Conservation (phyloP, 768 basidiomycete species). For the Hericium coralloides region DNA sequence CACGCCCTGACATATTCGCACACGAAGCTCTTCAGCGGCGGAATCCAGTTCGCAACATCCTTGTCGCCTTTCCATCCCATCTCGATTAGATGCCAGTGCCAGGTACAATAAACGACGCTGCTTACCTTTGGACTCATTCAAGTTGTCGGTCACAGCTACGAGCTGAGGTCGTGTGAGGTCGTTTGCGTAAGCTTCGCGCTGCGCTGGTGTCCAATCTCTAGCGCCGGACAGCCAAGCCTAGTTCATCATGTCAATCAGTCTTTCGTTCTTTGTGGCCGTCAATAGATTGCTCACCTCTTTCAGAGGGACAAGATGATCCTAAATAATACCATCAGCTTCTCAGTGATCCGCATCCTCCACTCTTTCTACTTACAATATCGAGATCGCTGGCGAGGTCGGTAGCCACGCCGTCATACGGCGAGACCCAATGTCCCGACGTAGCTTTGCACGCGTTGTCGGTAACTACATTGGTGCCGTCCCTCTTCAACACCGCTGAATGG, state of each 20-base stretch:
- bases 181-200: slow-evolving; percentile 45
- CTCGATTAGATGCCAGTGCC: background rate
- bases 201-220: slow-evolving; percentile 38
- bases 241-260: background rate
- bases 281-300: slow-evolving; percentile 30
- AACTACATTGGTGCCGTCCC: slow-evolving; percentile 30
- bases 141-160: slow-evolving; percentile 37
- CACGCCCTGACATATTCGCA: slow-evolving; percentile 49
- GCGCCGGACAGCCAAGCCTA: slow-evolving; percentile 52
- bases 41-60: slow-evolving; percentile 46
- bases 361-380: slow-evolving; percentile 34
- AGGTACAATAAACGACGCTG: background rate
- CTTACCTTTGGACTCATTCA: slow-evolving; percentile 40
- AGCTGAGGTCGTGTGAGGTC: slow-evolving; percentile 48
- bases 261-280: background rate
- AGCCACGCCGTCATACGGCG: slow-evolving; percentile 40
- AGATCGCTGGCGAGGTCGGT: slow-evolving; percentile 37
- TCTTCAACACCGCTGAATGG: slow-evolving; percentile 20
- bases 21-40: slow-evolving; percentile 36
- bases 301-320: slow-evolving; percentile 48
- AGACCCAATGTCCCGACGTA: slow-evolving; percentile 44
- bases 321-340: background rate
- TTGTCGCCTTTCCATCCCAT: slow-evolving; percentile 28
- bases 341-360: background rate
- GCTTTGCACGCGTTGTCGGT: slow-evolving; percentile 30